Conservation (phyloP, 257 asterid genomes). For the Solanum bukasovii region DNA sequence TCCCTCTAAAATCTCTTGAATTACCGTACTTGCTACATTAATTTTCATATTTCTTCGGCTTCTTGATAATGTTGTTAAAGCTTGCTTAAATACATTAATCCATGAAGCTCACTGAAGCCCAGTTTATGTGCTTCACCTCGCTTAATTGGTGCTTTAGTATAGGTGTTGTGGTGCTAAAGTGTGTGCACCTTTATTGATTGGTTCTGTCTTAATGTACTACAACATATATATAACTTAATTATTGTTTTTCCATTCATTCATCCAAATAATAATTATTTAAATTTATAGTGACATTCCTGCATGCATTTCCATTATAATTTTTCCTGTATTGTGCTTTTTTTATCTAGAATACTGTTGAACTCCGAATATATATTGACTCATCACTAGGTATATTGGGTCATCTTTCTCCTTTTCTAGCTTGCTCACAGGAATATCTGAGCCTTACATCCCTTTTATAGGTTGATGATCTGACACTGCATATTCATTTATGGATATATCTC, state of each 20-base stretch:
- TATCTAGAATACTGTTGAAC: neutral
- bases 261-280: neutral
- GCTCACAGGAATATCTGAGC: neutral
- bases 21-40: no score
- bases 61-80: neutral
- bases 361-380: neutral
- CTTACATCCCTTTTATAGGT: neutral
- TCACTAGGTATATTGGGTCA: neutral
- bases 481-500: neutral
- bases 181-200: neutral
- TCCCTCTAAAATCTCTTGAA: neutral
- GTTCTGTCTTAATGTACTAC: neutral
- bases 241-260: neutral
- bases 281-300: neutral
- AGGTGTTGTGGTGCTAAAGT: neutral
- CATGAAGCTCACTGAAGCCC: neutral
- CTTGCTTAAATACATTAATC: neutral
- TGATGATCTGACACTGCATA: neutral
- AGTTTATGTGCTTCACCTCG: neutral
- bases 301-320: neutral
- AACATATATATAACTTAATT: neutral
- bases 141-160: neutral
- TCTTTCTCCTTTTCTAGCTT: neutral
- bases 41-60: neutral
- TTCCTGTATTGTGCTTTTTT: neutral